phyloP scores from a whole-genome alignment of 768 basidiomycete genomes.

The Mycena pura region DNA sequence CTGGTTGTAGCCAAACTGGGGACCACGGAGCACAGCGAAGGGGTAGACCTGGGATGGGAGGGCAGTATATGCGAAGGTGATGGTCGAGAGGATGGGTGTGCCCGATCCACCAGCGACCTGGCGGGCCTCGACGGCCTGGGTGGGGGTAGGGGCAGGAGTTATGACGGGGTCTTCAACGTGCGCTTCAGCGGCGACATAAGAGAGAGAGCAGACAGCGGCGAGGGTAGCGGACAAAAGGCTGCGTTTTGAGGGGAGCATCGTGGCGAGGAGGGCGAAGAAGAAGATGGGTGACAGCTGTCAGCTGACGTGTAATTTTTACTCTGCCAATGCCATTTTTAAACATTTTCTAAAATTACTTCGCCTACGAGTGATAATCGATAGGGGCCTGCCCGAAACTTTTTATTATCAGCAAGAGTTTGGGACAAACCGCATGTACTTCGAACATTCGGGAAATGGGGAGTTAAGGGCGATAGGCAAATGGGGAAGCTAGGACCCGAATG shows the following conservation, averaged over 20 bases:
- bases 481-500: too few species aligned
- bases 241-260: conserved; percentile 17
- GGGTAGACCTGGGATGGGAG: conserved; percentile 22
- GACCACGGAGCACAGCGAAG: conserved; percentile 18
- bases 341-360: too few species aligned
- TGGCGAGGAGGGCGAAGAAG: too few species aligned
- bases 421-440: too few species aligned
- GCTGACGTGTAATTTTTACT: too few species aligned
- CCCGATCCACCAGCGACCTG: conserved; percentile 19
- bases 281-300: too few species aligned
- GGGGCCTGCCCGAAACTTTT: too few species aligned
- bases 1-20: conserved; percentile 21
- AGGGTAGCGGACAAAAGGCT: conserved; percentile 8
- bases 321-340: too few species aligned
- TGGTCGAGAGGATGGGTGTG: conserved; percentile 17
- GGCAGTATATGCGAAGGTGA: conserved; percentile 12
- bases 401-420: too few species aligned
- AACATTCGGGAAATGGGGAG: too few species aligned
- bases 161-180: not conserved
- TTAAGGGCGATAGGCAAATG: too few species aligned
- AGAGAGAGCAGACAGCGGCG: conserved; percentile 8
- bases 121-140: conserved; percentile 13
- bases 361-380: too few species aligned
- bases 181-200: conserved; percentile 7
- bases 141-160: conserved; percentile 14